A percentile compares a stretch with the other conserved stretches of the same genome.
Evolutionary conservation across 1,284 basidiomycete genomes (phyloP).

Genomic region (Moesziomyces globuligerus): DNA sequence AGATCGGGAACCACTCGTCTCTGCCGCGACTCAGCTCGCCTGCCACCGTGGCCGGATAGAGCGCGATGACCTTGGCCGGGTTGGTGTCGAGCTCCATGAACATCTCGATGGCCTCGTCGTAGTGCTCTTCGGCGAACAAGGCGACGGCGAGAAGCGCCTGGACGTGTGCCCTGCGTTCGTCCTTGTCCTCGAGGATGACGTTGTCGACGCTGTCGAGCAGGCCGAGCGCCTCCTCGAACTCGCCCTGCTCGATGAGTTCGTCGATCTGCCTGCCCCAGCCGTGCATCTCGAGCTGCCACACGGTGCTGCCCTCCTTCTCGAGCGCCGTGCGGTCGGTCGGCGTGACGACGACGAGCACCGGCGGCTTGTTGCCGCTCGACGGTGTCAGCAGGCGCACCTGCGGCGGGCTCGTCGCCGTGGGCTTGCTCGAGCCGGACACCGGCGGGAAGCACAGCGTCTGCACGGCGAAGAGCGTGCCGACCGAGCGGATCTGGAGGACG

Average conservation of each 20-base stretch:
- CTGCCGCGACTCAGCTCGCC: conserved; percentile 79
- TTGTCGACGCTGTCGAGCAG: conserved; percentile 80
- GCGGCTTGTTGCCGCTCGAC: conserved; percentile 41
- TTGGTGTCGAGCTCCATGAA: conserved; percentile 90
- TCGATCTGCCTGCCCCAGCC: conserved; percentile 85
- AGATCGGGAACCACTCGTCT: conserved; percentile 82
- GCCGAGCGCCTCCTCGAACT: conserved; percentile 82
- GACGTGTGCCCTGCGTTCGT: conserved; percentile 54
- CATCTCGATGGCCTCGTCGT: conserved; percentile 81
- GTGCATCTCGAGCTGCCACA: conserved; percentile 81
- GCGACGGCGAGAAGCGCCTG: conserved; percentile 76
- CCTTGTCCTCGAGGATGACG: conserved; percentile 74
- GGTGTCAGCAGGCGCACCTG: conserved; percentile 47
- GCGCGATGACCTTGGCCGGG: conserved; percentile 89
- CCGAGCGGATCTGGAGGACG: conserved; percentile 52
- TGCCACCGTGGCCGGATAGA: conserved; percentile 84
- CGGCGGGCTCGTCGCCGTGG: conserved; percentile 20
- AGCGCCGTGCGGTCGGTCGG: conserved; percentile 37
- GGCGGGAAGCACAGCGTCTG: conserved; percentile 57
- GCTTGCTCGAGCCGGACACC: not conserved
- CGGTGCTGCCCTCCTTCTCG: conserved; percentile 68
- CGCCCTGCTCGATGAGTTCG: conserved; percentile 78
- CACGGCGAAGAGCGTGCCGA: conserved; percentile 51
- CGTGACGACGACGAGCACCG: conserved; percentile 43
- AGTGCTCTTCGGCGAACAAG: conserved; percentile 77